Conservation (phyloP, 306 rosid genomes). For the Hylodesmum podocarpum region DNA sequence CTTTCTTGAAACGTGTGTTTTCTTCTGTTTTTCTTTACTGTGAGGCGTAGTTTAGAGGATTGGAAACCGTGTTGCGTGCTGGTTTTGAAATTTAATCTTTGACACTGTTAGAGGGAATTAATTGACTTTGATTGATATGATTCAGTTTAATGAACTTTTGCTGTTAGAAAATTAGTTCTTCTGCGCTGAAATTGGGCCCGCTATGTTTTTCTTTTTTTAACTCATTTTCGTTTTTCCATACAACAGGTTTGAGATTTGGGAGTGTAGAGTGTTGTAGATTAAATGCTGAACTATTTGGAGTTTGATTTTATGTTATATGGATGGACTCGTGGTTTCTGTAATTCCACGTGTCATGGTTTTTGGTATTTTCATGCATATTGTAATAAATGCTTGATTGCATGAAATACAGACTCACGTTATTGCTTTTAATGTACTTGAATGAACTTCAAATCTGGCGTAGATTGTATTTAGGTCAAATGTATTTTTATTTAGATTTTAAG, state of each 20-base stretch:
- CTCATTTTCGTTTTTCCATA: background rate
- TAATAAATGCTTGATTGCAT: background rate
- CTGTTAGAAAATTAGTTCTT: background rate
- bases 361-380: background rate
- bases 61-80: background rate
- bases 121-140: constrained; percentile 21
- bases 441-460: background rate
- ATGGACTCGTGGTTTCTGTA: background rate
- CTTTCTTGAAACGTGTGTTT: background rate
- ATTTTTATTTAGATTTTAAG: background rate
- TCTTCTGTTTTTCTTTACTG: background rate
- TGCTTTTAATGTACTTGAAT: background rate
- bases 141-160: constrained; percentile 3
- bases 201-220: background rate
- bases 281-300: background rate
- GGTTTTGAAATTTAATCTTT: background rate
- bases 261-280: background rate
- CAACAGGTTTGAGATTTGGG: background rate
- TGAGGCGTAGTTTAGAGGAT: background rate
- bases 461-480: background rate
- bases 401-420: background rate
- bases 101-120: background rate
- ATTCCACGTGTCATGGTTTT: background rate
- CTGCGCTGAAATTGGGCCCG: too few relatives aligned
- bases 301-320: background rate